Evolutionary conservation across 805 yeast species (phyloP).

Genomic region (Trichomonascus vanleenenianus): DNA sequence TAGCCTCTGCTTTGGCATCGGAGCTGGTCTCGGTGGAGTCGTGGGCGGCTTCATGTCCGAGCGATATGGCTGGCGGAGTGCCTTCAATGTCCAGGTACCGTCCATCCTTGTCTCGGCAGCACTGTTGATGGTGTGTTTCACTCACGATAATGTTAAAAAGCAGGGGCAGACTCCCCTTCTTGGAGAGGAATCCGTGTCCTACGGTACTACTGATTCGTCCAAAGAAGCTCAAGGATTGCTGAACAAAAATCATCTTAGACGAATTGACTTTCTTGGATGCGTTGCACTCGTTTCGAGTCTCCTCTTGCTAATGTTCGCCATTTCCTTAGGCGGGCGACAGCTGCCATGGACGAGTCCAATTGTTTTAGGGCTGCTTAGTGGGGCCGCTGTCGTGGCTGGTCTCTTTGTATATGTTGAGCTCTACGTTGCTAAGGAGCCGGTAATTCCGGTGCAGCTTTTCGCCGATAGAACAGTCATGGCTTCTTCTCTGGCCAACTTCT

Average conservation of each 20-base stretch:
- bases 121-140: constrained; percentile 23
- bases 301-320: constrained; percentile 51
- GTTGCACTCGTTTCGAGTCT: constrained; percentile 49
- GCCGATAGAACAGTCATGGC: constrained; percentile 52
- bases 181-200: not conserved
- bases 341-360: constrained; percentile 39
- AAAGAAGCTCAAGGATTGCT: constrained; percentile 3
- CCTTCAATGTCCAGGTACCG: constrained; percentile 35
- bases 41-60: constrained; percentile 48
- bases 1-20: constrained; percentile 67
- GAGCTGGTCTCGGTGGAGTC: constrained; percentile 64
- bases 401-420: constrained; percentile 47
- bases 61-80: constrained; percentile 56
- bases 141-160: constrained; percentile 11
- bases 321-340: constrained; percentile 58
- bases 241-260: constrained; percentile 2
- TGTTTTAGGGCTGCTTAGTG: constrained; percentile 31
- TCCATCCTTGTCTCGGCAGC: constrained; percentile 30
- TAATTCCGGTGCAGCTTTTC: constrained; percentile 55
- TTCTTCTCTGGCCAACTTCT: constrained; percentile 62
- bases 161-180: constrained; percentile 4
- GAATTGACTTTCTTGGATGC: constrained; percentile 63
- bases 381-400: constrained; percentile 29
- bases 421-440: constrained; percentile 51
- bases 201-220: constrained; percentile 15